Evolutionary conservation across 768 basidiomycete species (phyloP).

Genomic region (Kwoniella mangroviensis): DNA sequence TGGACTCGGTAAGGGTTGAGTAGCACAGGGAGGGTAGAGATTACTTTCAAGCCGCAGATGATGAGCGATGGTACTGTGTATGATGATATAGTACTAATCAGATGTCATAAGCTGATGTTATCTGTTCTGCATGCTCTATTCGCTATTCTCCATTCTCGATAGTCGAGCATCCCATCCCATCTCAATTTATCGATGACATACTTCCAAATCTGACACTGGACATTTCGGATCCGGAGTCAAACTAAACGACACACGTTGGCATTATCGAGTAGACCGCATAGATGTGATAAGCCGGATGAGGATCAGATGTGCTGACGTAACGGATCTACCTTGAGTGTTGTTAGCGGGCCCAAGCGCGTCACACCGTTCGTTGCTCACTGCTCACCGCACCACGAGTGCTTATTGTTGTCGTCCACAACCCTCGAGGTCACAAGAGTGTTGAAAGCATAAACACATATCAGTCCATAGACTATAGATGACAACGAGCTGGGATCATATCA

Average conservation of each 20-base stretch:
- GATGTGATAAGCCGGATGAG: not conserved
- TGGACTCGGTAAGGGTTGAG: not conserved
- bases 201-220: not conserved
- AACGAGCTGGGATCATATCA: too few relatives aligned
- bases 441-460: too few relatives aligned
- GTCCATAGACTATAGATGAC: too few relatives aligned
- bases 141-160: too few relatives aligned
- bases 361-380: not conserved
- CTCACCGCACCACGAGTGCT: not conserved
- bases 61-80: too few relatives aligned
- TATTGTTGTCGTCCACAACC: not conserved
- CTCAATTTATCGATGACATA: slow-evolving; percentile 2
- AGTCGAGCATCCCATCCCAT: too few relatives aligned
- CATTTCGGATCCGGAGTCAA: slow-evolving; percentile 6
- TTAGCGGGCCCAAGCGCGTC: slow-evolving; percentile 12
- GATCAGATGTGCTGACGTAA: not conserved
- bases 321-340: not conserved
- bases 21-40: too few relatives aligned
- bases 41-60: too few relatives aligned
- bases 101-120: too few relatives aligned
- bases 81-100: too few relatives aligned
- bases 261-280: not conserved
- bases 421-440: not conserved
- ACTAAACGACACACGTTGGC: slow-evolving; percentile 1
- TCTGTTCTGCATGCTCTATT: not conserved